Evolutionary conservation across 805 yeast species (phyloP).

Genomic region (Pichia pseudocactophila): DNA sequence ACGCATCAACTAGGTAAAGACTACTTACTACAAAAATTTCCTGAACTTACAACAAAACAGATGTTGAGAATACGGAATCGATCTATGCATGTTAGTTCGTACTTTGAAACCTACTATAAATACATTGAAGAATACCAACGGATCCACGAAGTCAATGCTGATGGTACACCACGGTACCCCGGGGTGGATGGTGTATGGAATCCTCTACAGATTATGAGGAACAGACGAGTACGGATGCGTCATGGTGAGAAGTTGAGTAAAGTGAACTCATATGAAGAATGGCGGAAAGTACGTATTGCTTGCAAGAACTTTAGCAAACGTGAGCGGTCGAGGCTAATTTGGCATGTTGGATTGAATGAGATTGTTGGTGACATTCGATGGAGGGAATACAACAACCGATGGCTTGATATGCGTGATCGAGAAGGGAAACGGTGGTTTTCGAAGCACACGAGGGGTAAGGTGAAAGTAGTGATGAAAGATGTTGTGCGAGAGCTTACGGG

Average conservation of each 20-base stretch:
- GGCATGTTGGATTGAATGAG: conserved; percentile 63
- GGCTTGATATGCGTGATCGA: conserved; percentile 40
- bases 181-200: conserved; percentile 65
- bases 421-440: conserved; percentile 43
- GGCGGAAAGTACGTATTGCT: conserved; percentile 41
- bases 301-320: conserved; percentile 51
- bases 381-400: conserved; percentile 37
- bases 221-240: conserved; percentile 50
- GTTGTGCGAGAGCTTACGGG: neutral
- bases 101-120: conserved; percentile 42
- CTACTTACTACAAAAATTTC: neutral
- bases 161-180: conserved; percentile 25
- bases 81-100: conserved; percentile 9
- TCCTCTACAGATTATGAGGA: conserved; percentile 75
- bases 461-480: neutral
- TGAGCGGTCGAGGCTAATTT: conserved; percentile 37
- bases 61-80: conserved; percentile 9
- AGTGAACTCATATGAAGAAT: conserved; percentile 1
- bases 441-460: neutral
- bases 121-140: conserved; percentile 36
- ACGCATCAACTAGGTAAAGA: neutral
- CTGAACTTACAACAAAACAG: conserved; percentile 19
- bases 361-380: conserved; percentile 47
- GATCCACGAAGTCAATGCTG: conserved; percentile 19
- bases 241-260: conserved; percentile 40